A percentile compares a stretch with the other conserved stretches of the same genome.
Conservation (phyloP, 805 yeast species). For the Yarrowia alimentaria region DNA sequence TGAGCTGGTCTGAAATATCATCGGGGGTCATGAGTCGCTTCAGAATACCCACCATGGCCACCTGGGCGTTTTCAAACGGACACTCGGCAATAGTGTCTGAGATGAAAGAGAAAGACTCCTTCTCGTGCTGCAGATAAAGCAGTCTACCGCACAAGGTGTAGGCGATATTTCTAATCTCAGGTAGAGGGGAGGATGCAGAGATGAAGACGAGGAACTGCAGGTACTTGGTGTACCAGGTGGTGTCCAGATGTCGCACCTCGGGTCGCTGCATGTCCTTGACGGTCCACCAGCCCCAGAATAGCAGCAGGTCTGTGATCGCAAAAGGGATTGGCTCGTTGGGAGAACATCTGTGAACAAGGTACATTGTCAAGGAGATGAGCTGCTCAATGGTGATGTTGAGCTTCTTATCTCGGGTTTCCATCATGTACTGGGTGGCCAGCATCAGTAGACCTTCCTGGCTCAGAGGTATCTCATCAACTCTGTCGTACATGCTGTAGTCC, state of each 20-base stretch:
- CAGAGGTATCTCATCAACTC: conserved; percentile 27
- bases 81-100: conserved; percentile 63
- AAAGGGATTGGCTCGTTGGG: conserved; percentile 35
- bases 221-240: conserved; percentile 41
- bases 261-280: conserved; percentile 33
- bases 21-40: conserved; percentile 41
- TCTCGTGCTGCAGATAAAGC: conserved; percentile 58
- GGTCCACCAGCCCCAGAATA: conserved; percentile 41
- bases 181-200: conserved; percentile 42
- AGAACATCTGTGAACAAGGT: conserved; percentile 8
- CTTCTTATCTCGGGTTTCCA: conserved; percentile 32
- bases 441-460: conserved; percentile 40
- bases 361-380: conserved; percentile 1
- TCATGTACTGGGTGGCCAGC: conserved; percentile 39
- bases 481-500: conserved; percentile 18
- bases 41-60: conserved; percentile 62
- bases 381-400: conserved; percentile 15
- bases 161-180: conserved; percentile 45
- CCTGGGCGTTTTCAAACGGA: conserved; percentile 60
- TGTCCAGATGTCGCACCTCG: conserved; percentile 38
- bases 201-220: conserved; percentile 46
- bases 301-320: conserved; percentile 40
- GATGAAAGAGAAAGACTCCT: conserved; percentile 57
- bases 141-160: conserved; percentile 65
- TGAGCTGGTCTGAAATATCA: conserved; percentile 13